Evolutionary conservation across 768 basidiomycete species (phyloP), one percentile per base, ranked within the genome.

Genomic region (Mycena polygramma): DNA sequence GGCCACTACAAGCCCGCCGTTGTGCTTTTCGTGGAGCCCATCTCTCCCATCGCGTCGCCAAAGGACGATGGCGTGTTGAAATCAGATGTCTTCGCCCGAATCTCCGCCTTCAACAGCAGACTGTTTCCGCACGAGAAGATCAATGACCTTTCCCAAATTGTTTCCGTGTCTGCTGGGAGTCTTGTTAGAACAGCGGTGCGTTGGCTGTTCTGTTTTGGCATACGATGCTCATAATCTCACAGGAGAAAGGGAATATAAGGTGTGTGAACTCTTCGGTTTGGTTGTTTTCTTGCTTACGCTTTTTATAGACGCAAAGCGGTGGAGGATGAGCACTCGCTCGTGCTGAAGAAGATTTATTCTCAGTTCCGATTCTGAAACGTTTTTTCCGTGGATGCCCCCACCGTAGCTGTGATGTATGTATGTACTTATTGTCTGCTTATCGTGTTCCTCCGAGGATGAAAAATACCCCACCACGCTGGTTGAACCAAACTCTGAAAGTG

Each of bases 1-100:
- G 81, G 81, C 4, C 78, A 82, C 45, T 77, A 79, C 65, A 75
- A 76, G 58, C 76, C 79, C 2, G 70, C 66, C 7, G 66, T 78
- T 5, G 74, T 79, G 0, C 75, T 82, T 6, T 76, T 82, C 20
- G 75, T 80, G 8, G 81, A 82, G 65, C 76, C 78, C 17, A 41
- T 67, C 24, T 37, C 45, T 5, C 22, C 49, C 0, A 46, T 37
- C 19, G 60, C 17, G 1, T 24, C 20, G 9, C 36, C 68, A 7
- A 48, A 59, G 7, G 73, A 72, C 24, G 66, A 75, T 1, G 63
- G 43, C 1, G 22, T 36, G 9, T 60, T 79, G 19, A 80, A 81
- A 54, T 55, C 51, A 9, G 66, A 65, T 5, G 77, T 81, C 26
- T 37, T 81, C 2, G 52, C 63, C 7, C 77, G 78, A 3, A 77